Evolutionary conservation across 805 yeast species (phyloP), one percentile per base, ranked within the genome.

Genomic region (Schwanniomyces occidentalis): DNA sequence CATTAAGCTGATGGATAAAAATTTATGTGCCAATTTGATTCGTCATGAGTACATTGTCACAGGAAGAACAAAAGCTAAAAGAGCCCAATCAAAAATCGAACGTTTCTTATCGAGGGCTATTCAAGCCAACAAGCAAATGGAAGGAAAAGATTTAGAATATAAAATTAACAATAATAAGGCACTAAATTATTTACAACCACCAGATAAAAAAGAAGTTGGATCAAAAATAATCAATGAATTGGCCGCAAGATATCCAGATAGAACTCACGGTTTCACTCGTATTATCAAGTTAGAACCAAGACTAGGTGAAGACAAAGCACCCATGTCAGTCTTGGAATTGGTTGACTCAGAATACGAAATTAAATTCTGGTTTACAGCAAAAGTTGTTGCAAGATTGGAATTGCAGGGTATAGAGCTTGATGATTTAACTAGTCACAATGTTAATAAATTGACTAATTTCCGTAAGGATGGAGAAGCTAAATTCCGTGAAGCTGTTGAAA

Each of bases 241-340:
- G 25, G 76, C 78, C 4, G 69, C 76, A 26, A 71, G 95, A 38
- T 90, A 85, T 53, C 51, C 65, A 4, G 51, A 61, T 16, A 76
- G 96, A 63, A 54, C 61, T 1, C 85, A 88, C 42, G 97, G 97
- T 1, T 91, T 82, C 65, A 88, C 97, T 3, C 77, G 98, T 47
- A 77, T 91, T 35, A 64, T 89, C 42, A 81, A 76, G 48, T 67
- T 93, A 41, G 98, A 93, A 59, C 88, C 90, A 12, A 73, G 98
- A 46, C 60, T 82, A 30, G 90, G 93, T 37, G 71, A 66, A 41
- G 99, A 93, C 57, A 84, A 80, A 42, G 95, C 97, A 0, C 90
- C 90, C 20, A 93, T 86, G 71, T 81, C 93, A 0, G 80, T 90
- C 6, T 54, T 93, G 35, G 99, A 93, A 61, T 69, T 93, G 30